Evolutionary conservation across 2,329 filamentous ascomycete species (phyloP).

Genomic region (Cryphonectria parasitica): DNA sequence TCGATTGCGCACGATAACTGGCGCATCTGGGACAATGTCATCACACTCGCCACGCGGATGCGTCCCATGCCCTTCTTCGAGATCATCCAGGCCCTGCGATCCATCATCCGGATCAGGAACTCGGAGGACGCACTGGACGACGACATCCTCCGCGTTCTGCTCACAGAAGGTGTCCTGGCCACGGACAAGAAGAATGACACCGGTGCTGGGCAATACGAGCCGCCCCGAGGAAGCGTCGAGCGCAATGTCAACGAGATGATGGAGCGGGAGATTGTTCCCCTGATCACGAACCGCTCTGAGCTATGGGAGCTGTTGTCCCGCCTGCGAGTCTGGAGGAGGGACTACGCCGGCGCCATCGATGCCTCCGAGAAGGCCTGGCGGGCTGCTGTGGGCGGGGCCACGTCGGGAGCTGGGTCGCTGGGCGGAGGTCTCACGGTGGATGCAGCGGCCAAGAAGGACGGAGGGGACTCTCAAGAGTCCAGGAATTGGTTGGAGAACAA

Average conservation of each 20-base stretch:
- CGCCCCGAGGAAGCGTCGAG: conserved; percentile 62
- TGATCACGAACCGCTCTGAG: conserved; percentile 79
- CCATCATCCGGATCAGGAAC: conserved; percentile 75
- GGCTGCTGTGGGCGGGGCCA: conserved; percentile 61
- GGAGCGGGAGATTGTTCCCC: conserved; percentile 74
- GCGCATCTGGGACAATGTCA: conserved; percentile 95
- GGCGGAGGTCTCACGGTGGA: conserved; percentile 41
- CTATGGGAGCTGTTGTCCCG: conserved; percentile 78
- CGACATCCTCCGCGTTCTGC: conserved; percentile 70
- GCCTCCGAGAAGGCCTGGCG: conserved; percentile 92
- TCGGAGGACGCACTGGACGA: conserved; percentile 80
- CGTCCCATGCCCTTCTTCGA: conserved; percentile 75
- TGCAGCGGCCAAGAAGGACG: conserved; percentile 26
- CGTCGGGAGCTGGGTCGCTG: conserved; percentile 48
- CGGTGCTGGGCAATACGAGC: conserved; percentile 40
- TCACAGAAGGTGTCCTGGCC: conserved; percentile 68
- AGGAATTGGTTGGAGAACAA: conserved; percentile 62
- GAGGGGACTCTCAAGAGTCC: conserved; percentile 35
- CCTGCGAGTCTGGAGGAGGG: conserved; percentile 73
- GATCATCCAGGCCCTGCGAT: conserved; percentile 73
- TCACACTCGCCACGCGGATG: conserved; percentile 81
- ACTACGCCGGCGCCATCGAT: conserved; percentile 73
- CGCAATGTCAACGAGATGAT: conserved; percentile 71
- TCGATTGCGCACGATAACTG: conserved; percentile 82
- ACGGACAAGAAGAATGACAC: conserved; percentile 43